Base-by-base conservation (phyloP, 768 basidiomycete species). In the Epithele typhae region DNA sequence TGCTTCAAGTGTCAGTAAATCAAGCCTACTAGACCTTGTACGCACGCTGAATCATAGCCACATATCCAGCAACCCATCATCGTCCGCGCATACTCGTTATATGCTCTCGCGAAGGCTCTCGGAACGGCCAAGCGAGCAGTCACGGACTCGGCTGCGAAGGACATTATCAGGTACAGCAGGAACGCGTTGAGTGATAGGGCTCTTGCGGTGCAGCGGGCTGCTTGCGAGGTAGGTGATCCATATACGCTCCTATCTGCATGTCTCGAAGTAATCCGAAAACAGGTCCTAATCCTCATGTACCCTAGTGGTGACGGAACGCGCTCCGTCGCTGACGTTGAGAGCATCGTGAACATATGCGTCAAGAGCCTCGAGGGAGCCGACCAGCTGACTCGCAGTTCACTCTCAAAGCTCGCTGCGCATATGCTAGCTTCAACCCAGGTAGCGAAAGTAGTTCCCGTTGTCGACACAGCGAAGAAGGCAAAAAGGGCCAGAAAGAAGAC, bases 381-480 rank as follows among this genome's bases (percentile, higher is more conserved):
- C 63, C 87, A 91, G 64, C 68, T 79, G 39, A 91, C 93, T 3
- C 78, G 92, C n/a, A 79, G 81, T 38, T 72, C 87, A 0, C 79
- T 92, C 36, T 78, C 92, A 5, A 81, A 80, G 45, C 78, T 99
- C 4, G 78, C 86, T 0, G 92, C 92, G 0, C 84, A 90, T 56
- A 65, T 98, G 25, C 80, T 99, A 3, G 80, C 91, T 0, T 78
- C 80, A 0, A 93, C 92, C 0, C 94, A 98, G 59, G 70, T 79
- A 3, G 82, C 84, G 48, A 72, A 83, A 22, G 64, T 70, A 11
- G 59, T 78, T 0, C 57, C 76, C 15, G 49, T 64, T 0, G 62
- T 69, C 10, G 81, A 81, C 52, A 59, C 69, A 14, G 56, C 69
- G 24, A 81, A 78, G 60, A 87, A 82, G 58, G 66, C 3, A 84